phyloP scores from a whole-genome alignment of 83 land plant genomes.

The Isoetes engelmannii region DNA sequence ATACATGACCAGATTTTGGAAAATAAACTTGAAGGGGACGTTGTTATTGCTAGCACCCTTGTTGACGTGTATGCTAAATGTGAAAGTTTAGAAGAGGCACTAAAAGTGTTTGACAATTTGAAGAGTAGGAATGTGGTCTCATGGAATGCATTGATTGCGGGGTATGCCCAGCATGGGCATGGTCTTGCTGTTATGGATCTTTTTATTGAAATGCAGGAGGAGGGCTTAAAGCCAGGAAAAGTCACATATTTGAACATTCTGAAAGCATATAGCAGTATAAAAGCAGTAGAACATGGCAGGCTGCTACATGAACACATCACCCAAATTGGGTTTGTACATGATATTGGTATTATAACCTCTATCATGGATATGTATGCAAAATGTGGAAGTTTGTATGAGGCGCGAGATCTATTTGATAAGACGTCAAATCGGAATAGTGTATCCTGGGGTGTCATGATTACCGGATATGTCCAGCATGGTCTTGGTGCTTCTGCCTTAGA shows the following conservation, averaged over 20 bases:
- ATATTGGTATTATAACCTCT: not conserved
- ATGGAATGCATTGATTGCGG: conserved; percentile 40
- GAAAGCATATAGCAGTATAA: conserved; percentile 5
- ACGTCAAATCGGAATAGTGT: not conserved
- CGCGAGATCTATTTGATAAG: not conserved
- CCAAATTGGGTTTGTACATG: conserved; percentile 2
- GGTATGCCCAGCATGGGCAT: conserved; percentile 32
- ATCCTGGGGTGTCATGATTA: not conserved
- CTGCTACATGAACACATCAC: not conserved
- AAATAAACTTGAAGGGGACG: too few relatives aligned
- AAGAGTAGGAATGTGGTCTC: conserved; percentile 29
- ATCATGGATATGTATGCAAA: too few relatives aligned
- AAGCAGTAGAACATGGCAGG: conserved; percentile 7
- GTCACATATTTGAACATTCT: conserved; percentile 3
- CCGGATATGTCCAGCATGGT: not conserved
- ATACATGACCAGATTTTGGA: too few relatives aligned
- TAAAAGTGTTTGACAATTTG: conserved; percentile 11
- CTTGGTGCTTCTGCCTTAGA: not conserved
- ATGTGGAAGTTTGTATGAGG: conserved; percentile 4
- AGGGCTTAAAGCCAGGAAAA: conserved; percentile 13
- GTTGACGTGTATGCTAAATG: conserved; percentile 2
- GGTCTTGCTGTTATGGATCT: conserved; percentile 15
- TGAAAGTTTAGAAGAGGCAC: conserved; percentile 23
- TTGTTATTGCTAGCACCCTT: too few relatives aligned
- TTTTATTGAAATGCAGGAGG: conserved; percentile 27